A percentile compares a stretch with the other conserved stretches of the same genome.
Conservation (phyloP, 345 rosid genomes). For the Trapa incisa region DNA sequence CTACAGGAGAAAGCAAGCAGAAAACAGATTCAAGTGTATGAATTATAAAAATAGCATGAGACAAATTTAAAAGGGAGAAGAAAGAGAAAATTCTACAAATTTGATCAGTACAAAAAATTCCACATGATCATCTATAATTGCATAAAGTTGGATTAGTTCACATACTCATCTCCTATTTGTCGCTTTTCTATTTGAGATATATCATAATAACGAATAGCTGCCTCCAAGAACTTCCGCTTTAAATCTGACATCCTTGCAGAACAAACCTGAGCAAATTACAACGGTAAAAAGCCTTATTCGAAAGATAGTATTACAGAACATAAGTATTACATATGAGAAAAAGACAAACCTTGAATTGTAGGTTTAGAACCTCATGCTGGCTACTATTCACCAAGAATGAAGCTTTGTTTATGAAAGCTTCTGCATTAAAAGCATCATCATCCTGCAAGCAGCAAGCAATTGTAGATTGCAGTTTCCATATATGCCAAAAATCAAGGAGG, state of each 20-base stretch:
- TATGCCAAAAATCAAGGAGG: neutral
- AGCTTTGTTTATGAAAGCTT: conserved; percentile 90
- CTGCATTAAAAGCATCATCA: conserved; percentile 97
- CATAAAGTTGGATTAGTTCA: neutral
- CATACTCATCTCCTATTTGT: conserved; percentile 89
- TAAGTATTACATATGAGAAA: neutral
- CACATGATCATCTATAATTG: neutral
- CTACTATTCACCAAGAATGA: conserved; percentile 94
- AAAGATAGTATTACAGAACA: neutral
- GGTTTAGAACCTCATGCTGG: conserved; percentile 80
- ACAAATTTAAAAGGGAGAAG: neutral
- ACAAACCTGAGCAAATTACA: conserved; percentile 42
- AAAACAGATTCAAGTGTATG: neutral
- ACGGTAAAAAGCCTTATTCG: neutral
- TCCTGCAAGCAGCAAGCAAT: conserved; percentile 40
- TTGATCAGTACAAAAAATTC: neutral
- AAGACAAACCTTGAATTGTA: conserved; percentile 68
- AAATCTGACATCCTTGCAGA: conserved; percentile 96
- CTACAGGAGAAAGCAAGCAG: neutral
- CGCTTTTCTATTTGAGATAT: conserved; percentile 95
- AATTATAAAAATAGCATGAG: neutral
- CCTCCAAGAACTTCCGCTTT: conserved; percentile 92
- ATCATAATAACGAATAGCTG: conserved; percentile 84
- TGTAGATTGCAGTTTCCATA: neutral
- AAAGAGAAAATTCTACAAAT: neutral